Evolutionary conservation across 1,284 basidiomycete species (phyloP), one percentile per base, ranked within the genome.

Genomic region (Trichosporon asahii): DNA sequence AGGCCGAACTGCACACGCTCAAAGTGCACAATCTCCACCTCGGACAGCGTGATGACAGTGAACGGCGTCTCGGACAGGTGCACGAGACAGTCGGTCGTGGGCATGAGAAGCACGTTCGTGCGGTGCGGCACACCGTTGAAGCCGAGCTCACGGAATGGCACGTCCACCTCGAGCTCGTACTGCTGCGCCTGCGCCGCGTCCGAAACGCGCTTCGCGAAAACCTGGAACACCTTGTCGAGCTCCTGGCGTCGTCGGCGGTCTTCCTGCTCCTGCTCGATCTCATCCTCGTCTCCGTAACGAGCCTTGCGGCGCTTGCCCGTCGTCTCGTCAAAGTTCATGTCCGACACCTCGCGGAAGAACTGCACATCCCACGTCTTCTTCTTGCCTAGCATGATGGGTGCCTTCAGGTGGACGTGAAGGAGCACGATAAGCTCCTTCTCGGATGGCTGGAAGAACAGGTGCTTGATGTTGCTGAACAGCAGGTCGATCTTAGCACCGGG

Each of bases 351-450:
- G 27, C 97, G 92, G 86, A 93, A 97, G 84, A 99, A 98, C 88
- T 99, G 97, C 9, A 99, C 89, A 81, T 99, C 97, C 90, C 94
- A 72, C 7, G 95, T 91, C 84, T 99, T 99, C 85, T 95, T 96
- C 88, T 99, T 99, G 73, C 97, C 96, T 76, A 99, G 92, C 88
- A 99, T 95, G 83, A 99, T 99, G 2, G 97, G 97, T 1, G 94
- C 89, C 83, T 90, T 97, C 72, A 99, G 88, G 82, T 99, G 94
- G 68, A 98, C 85, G 81, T 99, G 97, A 37, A 98, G 89, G 71
- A 99, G 91, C 66, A 98, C 96, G 71, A 98, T 88, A 61, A 99
- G 86, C 83, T 99, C 97, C 77, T 94, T 91, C 76, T 99, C 97
- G 79, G 96, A 98, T 6, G 97, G 95, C 81, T 98, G 97, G 89